Conservation (phyloP, 2,329 filamentous ascomycete genomes). For the Colletotrichum sp. region DNA sequence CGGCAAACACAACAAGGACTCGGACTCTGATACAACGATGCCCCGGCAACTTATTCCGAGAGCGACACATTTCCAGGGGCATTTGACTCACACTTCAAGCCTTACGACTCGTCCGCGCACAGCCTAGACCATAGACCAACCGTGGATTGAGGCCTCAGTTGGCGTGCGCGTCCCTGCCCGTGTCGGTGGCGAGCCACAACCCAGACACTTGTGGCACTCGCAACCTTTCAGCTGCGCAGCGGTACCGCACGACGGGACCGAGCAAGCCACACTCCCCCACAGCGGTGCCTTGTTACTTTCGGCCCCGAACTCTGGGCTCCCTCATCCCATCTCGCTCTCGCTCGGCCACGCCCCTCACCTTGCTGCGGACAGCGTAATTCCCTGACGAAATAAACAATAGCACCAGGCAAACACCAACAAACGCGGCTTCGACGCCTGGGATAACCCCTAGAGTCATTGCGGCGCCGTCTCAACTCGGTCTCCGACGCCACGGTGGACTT, state of each 20-base stretch:
- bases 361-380: neutral
- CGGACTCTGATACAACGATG: neutral
- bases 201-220: neutral
- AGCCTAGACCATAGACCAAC: neutral
- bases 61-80: neutral
- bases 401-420: neutral
- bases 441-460: neutral
- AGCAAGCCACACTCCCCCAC: neutral
- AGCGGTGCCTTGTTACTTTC: neutral
- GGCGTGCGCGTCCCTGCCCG: conserved; percentile 7
- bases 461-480: neutral
- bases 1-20: neutral
- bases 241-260: conserved; percentile 1
- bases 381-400: neutral
- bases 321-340: neutral
- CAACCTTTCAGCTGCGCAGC: neutral
- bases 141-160: neutral
- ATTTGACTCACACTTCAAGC: conserved; percentile 6
- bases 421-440: neutral
- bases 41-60: neutral
- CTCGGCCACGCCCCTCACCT: neutral
- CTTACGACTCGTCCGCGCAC: conserved; percentile 6
- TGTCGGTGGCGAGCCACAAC: conserved; percentile 4
- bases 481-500: neutral
- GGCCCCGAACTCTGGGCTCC: conserved; percentile 1